These are phyloP conservation scores for Hypericum androsaemum DNA, from an alignment of 345 rosid species.

Conservation along the genomic window DNA sequence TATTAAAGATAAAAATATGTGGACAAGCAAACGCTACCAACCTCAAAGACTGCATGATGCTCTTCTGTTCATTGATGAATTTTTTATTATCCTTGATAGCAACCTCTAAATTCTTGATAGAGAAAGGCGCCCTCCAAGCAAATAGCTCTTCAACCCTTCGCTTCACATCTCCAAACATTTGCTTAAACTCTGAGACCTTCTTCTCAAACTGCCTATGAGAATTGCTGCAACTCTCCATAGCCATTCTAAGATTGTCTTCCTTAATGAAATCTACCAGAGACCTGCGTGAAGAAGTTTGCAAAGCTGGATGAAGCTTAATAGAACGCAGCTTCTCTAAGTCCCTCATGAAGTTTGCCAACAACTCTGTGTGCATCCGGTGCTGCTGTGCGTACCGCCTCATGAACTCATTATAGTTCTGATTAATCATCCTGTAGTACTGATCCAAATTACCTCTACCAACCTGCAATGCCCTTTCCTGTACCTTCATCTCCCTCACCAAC, in stretches of 20 bases:
- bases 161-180: conserved; percentile 65
- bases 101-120: conserved; percentile 49
- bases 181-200: conserved; percentile 74
- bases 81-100: conserved; percentile 56
- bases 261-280: conserved; percentile 73
- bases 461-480: conserved; percentile 85
- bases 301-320: conserved; percentile 56
- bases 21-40: conserved; percentile 22
- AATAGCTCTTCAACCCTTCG: conserved; percentile 67
- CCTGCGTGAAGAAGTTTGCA: conserved; percentile 47
- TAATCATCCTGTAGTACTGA: conserved; percentile 67
- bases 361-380: conserved; percentile 60
- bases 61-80: conserved; percentile 63
- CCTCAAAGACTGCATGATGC: conserved; percentile 96
- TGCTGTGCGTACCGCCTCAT: conserved; percentile 80
- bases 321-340: conserved; percentile 78
- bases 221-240: conserved; percentile 50
- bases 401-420: conserved; percentile 67
- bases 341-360: conserved; percentile 53
- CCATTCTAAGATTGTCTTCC: conserved; percentile 75
- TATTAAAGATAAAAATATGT: conserved; percentile 7
- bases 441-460: conserved; percentile 75
- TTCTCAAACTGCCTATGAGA: conserved; percentile 87
- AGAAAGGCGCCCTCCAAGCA: conserved; percentile 35
- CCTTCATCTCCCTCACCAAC: conserved; percentile 72